A percentile compares a stretch with the other conserved stretches of the same genome.
phyloP scores from a whole-genome alignment of 495 filamentous ascomycete species.

The Amniculicola lignicola region DNA sequence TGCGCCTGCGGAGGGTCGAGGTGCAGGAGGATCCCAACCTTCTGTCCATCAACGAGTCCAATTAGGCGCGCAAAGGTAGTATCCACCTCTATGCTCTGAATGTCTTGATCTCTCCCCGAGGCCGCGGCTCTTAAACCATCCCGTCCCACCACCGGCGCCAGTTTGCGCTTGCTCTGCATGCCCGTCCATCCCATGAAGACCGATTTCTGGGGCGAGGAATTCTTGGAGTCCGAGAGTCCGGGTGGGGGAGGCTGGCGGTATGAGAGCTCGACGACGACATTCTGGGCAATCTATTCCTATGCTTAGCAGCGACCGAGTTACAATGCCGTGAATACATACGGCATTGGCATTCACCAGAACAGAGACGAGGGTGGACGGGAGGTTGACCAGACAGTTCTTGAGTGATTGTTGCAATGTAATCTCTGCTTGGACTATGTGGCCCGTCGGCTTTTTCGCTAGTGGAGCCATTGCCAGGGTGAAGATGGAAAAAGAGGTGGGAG shows the following conservation, averaged over 20 bases:
- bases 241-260: constrained; percentile 40
- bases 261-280: constrained; percentile 86
- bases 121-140: constrained; percentile 61
- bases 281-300: constrained; percentile 73
- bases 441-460: constrained; percentile 49
- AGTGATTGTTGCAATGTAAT: constrained; percentile 70
- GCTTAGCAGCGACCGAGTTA: not conserved
- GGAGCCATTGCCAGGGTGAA: constrained; percentile 22
- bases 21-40: constrained; percentile 71
- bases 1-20: constrained; percentile 85
- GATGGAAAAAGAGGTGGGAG: not conserved
- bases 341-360: constrained; percentile 84
- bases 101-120: constrained; percentile 65
- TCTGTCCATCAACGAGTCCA: constrained; percentile 78
- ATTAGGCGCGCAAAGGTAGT: constrained; percentile 80
- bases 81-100: constrained; percentile 79
- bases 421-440: constrained; percentile 66
- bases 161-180: constrained; percentile 84
- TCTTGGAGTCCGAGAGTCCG: constrained; percentile 24
- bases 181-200: constrained; percentile 93
- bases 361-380: constrained; percentile 78
- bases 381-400: constrained; percentile 91
- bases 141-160: constrained; percentile 66
- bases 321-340: constrained; percentile 49
- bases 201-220: constrained; percentile 55